Evolutionary conservation across 2,329 filamentous ascomycete species (phyloP), one percentile per base, ranked within the genome.

Genomic region (Metarhizium anisopliae): DNA sequence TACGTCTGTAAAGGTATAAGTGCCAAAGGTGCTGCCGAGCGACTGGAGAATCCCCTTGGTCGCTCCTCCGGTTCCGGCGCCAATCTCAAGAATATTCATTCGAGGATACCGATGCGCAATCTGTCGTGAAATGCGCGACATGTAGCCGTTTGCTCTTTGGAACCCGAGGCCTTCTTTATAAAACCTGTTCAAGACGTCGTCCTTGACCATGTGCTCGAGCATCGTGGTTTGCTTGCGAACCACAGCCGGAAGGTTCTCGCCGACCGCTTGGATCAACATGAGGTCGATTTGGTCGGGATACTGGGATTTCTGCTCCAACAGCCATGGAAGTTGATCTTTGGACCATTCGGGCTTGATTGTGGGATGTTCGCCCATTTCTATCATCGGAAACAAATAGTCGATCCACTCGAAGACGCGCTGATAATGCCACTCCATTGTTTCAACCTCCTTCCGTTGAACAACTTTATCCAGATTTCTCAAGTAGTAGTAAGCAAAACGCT

Each of bases 1-100:
- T 7, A 76, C 68, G 55, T 78, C 75, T 0, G 77, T 78, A 61
- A 67, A 79, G 0, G 71, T 74, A 59, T 78, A 79, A 2, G 18
- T 38, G 3, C 25, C 16, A 18, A 72, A 74, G 3, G 58, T 11
- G 14, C 58, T 11, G 1, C 63, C 66, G 6, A 77, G 58, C 2
- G 53, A 50, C 1, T 61, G 53, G 1, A 78, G 59, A 6, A 78
- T 60, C 1, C 42, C 50, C 5, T 64, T 60, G 0, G 76, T 78
- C 0, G 72, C 65, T 10, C 67, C 69, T 3, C 74, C 76, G 2
- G 73, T 75, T 1, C 76, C 76, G 14, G 72, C 74, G 18, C 74
- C 74, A 11, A 74, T 62, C 52, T 67, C 64, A 3, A 79, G 58
- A 36, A 78, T 67, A 1, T 71, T 70, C 52, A 73, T 65, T 14